phyloP scores from a whole-genome alignment of 2,329 filamentous ascomycete genomes.

The Ceratocystis colombiana region DNA sequence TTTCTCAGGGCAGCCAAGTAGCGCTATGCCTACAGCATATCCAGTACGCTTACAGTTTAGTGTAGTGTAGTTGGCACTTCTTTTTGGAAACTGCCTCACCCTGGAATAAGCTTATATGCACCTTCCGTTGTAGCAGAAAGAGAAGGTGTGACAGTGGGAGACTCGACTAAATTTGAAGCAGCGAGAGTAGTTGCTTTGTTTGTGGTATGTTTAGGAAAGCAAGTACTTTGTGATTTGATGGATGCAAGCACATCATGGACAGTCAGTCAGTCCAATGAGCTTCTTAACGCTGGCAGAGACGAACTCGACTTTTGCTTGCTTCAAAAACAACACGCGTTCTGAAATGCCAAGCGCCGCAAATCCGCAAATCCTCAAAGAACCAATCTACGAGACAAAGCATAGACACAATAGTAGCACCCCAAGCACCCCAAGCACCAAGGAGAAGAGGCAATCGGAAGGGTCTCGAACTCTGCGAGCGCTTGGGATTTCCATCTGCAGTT shows the following conservation, averaged over 20 bases:
- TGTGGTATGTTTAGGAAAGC: too few relatives aligned
- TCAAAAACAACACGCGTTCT: neutral
- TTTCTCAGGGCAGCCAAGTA: neutral
- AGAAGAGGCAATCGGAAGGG: neutral
- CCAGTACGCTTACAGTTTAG: too few relatives aligned
- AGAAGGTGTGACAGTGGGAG: slow-evolving; percentile 8
- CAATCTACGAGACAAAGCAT: slow-evolving; percentile 8
- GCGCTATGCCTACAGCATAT: neutral
- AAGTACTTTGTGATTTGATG: too few relatives aligned
- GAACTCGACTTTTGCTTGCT: too few relatives aligned
- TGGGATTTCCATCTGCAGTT: slow-evolving; percentile 6
- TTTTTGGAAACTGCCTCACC: slow-evolving; percentile 2
- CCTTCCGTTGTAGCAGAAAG: neutral
- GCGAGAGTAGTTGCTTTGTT: neutral
- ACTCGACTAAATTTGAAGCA: neutral
- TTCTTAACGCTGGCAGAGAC: too few relatives aligned
- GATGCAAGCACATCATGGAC: too few relatives aligned
- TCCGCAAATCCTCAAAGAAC: neutral
- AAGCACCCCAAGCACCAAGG: neutral
- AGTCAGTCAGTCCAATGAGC: too few relatives aligned
- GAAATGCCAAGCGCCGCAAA: slow-evolving; percentile 13
- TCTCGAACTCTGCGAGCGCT: slow-evolving; percentile 6
- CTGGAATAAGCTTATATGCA: slow-evolving; percentile 5
- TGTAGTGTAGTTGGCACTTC: neutral
- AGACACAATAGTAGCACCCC: neutral